Conservation (phyloP, 345 rosid species). For the Aethionema arabicum region DNA sequence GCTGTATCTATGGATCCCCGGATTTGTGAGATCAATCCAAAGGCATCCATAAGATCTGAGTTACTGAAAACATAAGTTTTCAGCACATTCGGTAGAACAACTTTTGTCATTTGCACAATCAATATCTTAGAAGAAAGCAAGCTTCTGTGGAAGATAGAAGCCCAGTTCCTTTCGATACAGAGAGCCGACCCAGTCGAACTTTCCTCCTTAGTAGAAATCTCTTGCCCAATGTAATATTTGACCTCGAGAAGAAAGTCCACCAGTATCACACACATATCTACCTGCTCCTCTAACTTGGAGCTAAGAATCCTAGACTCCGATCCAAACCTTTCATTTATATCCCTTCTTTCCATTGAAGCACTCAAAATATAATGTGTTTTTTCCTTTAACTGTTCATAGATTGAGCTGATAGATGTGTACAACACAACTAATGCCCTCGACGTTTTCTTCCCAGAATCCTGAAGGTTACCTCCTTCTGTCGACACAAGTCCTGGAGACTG, state of each 20-base stretch:
- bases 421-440: conserved; percentile 55
- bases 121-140: conserved; percentile 58
- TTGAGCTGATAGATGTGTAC: conserved; percentile 51
- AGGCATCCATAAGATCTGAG: conserved; percentile 80
- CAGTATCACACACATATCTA: conserved; percentile 69
- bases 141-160: conserved; percentile 54
- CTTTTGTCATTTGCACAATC: conserved; percentile 66
- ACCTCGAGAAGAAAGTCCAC: conserved; percentile 60
- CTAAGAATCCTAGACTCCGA: conserved; percentile 47
- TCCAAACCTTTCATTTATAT: conserved; percentile 35
- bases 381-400: conserved; percentile 57
- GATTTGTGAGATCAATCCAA: conserved; percentile 73
- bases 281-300: conserved; percentile 68
- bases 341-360: conserved; percentile 41
- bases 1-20: conserved; percentile 76
- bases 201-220: conserved; percentile 33
- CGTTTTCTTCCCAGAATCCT: conserved; percentile 52
- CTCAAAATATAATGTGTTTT: conserved; percentile 48
- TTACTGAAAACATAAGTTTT: conserved; percentile 64
- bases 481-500: conserved; percentile 52
- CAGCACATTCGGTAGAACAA: conserved; percentile 60
- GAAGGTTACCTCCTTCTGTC: conserved; percentile 36
- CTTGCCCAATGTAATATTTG: conserved; percentile 45
- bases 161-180: conserved; percentile 53
- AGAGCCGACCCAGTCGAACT: conserved; percentile 36